Conservation (phyloP, 371 early-diverging fungal genomes). For the Fennellomyces sp. region DNA sequence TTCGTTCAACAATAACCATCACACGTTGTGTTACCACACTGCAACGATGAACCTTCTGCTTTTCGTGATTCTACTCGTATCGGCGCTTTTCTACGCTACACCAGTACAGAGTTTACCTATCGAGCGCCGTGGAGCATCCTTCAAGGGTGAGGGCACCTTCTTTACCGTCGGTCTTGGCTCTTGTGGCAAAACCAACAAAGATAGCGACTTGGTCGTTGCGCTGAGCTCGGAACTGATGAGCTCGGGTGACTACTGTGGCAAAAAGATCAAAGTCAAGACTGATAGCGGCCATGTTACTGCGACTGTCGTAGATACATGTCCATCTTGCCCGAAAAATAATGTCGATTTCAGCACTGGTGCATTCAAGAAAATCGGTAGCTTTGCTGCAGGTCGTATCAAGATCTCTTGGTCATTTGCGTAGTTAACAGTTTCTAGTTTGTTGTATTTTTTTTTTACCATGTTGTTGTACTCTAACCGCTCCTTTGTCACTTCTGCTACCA, state of each 20-base stretch:
- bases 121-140: neutral
- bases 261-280: slow-evolving; percentile 32
- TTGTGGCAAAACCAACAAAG: slow-evolving; percentile 29
- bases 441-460: no score
- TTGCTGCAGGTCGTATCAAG: slow-evolving; percentile 32
- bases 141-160: slow-evolving; percentile 36
- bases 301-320: slow-evolving; percentile 54
- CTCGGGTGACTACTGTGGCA: slow-evolving; percentile 42
- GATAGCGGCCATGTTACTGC: slow-evolving; percentile 37
- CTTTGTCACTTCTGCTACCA: no score
- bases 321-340: slow-evolving; percentile 34
- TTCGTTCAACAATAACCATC: no score
- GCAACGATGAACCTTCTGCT: neutral
- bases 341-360: slow-evolving; percentile 50
- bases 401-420: slow-evolving; percentile 42
- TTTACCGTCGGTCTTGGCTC: slow-evolving; percentile 39
- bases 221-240: slow-evolving; percentile 25
- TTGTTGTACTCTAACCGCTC: no score
- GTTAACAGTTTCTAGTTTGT: no score
- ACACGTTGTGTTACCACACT: no score
- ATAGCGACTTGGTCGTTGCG: slow-evolving; percentile 35
- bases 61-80: neutral
- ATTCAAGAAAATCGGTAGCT: slow-evolving; percentile 39
- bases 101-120: neutral
- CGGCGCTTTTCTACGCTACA: neutral